Evolutionary conservation across 2,329 filamentous ascomycete species (phyloP), one percentile per base, ranked within the genome.

Genomic region (Claviceps pazoutovae): DNA sequence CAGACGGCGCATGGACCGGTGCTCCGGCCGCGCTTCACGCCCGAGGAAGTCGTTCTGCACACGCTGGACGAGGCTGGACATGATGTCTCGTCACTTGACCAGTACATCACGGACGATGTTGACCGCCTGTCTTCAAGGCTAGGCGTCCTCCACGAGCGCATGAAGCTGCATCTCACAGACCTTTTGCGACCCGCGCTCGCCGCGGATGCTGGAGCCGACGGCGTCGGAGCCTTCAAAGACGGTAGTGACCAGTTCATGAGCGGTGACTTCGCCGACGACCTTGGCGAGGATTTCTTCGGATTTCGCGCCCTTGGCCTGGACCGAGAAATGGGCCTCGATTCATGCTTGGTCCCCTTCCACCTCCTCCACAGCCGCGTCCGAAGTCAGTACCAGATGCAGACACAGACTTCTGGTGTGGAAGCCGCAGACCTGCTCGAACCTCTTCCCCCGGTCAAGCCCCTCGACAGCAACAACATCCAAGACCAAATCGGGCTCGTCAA

Each of bases 201-300:
- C 48, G 61, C 64, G 42, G 87, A 95, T 60, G 82, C 79, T 45
- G 85, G 86, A 38, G 79, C 80, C 36, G 93, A 97, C 63, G 93
- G 90, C 38, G 89, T 84, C 4, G 86, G 85, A 52, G 87, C 89
- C 6, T 98, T 98, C 74, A 88, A 94, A 56, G 93, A 98, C 61
- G 91, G 90, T 57, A 95, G 89, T 66, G 93, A 98, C 57, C 93
- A 97, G 64, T 98, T 97, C 60, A 83, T 96, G 47, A 88, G 87
- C 46, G 93, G 93, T 55, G 93, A 98, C 67, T 98, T 98, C 65
- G 93, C 93, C 0, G 93, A 96, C 65, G 93, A 98, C 60, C 85
- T 98, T 13, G 91, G 90, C 55, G 93, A 98, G 72, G 93, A 98
- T 70, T 98, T 96, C 78, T 98, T 98, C 62, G 93, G 93, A 30